Base-by-base conservation (phyloP, 352 stramenopile genomes). In the Globisporangium recalcitrans region DNA sequence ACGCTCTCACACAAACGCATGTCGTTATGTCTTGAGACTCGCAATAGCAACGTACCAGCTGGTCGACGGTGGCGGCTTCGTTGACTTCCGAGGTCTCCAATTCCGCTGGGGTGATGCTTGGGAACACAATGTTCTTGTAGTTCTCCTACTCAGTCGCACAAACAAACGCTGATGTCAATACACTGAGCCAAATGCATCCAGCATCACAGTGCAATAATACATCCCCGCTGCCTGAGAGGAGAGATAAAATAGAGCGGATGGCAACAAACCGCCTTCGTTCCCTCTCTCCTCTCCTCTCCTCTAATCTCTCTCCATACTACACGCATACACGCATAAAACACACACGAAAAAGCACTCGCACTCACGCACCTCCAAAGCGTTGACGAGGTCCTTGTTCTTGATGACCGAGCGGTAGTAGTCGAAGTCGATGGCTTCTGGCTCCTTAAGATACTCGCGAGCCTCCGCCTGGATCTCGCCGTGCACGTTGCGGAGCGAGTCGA, bases 331-430 rank as follows among this genome's bases (percentile, higher is more conserved):
- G n/a, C n/a, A n/a, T n/a, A n/a, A n/a, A n/a, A n/a, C n/a, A n/a
- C n/a, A n/a, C n/a, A n/a, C n/a, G n/a, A n/a, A n/a, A n/a, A n/a
- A n/a, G n/a, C n/a, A n/a, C n/a, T n/a, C n/a, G n/a, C n/a, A n/a
- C n/a, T 22, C n/a, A 46, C 48, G 16, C 27, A 78, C 65, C 75
- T 93, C 85, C 64, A 93, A 79, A 40, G 77, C 80, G 68, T 93
- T 81, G 57, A 93, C 85, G 40, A 93, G 79, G 49, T 91, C 82
- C 77, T 93, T 93, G 81, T 93, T 91, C 80, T 91, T 91, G 69
- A 91, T 82, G 47, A 93, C 69, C 62, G 80, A 88, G 68, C 82
- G 83, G 74, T 93, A 93, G 77, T 93, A 83, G 49, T 86, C 82
- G 67, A 93, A 93, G 80, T 91, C 83, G 62, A 93, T 93, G 34